These are phyloP conservation scores for Acanthamoeba culbertsoni DNA, from an alignment of 208 protist species.

Conservation along the genomic window DNA sequence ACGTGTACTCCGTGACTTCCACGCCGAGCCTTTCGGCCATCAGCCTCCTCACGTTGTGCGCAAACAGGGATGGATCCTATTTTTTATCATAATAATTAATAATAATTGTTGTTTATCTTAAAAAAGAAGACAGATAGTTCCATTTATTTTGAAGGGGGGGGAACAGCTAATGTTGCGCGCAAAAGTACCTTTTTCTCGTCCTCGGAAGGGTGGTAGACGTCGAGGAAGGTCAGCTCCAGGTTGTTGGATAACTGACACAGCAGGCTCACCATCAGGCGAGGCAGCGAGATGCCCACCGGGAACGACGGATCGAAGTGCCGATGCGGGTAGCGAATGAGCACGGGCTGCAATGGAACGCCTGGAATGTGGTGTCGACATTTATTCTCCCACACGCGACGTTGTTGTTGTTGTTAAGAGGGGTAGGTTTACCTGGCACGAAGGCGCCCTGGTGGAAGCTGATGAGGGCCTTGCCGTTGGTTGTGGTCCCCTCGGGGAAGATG, in stretches of 20 bases:
- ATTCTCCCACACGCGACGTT: too few relatives aligned
- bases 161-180: background rate
- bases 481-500: conserved; percentile 58
- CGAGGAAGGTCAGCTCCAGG: background rate
- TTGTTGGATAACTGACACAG: background rate
- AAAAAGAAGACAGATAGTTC: too few relatives aligned
- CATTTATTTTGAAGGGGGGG: background rate
- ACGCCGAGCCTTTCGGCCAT: background rate
- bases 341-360: conserved; percentile 30
- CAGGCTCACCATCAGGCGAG: background rate
- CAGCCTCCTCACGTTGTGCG: background rate
- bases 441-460: conserved; percentile 46
- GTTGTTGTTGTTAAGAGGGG: background rate
- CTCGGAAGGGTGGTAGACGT: background rate
- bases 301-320: conserved; percentile 33
- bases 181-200: background rate
- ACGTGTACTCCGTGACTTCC: background rate
- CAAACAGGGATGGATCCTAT: background rate
- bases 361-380: background rate
- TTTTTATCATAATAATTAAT: background rate
- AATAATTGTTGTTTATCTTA: too few relatives aligned
- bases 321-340: background rate
- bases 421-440: background rate
- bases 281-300: background rate
- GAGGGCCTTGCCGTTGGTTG: conserved; percentile 28